These are phyloP conservation scores for Paraconiothyrium sp. DNA, from an alignment of 2,329 filamentous ascomycete genomes.

Conservation along the genomic window DNA sequence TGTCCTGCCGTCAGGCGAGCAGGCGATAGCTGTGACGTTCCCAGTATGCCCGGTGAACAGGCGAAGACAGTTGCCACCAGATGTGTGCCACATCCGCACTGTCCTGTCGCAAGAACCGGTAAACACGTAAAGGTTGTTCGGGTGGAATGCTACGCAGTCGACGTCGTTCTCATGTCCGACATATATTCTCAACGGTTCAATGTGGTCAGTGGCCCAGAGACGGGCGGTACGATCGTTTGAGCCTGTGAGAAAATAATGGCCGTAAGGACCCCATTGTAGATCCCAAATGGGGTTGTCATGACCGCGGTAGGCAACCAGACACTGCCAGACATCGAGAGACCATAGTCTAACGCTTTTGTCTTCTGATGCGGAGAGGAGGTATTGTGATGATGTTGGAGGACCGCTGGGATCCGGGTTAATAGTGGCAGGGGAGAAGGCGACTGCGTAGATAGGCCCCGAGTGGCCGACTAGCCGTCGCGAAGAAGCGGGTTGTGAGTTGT, in stretches of 20 bases:
- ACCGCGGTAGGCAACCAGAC: slow-evolving; percentile 91
- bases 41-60: slow-evolving; percentile 93
- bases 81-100: slow-evolving; percentile 96
- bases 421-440: slow-evolving; percentile 84
- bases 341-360: slow-evolving; percentile 91
- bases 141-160: slow-evolving; percentile 92
- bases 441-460: slow-evolving; percentile 85
- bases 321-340: slow-evolving; percentile 92
- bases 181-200: slow-evolving; percentile 85
- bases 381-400: slow-evolving; percentile 71
- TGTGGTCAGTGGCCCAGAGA: slow-evolving; percentile 92
- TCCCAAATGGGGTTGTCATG: slow-evolving; percentile 92
- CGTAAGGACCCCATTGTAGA: slow-evolving; percentile 88
- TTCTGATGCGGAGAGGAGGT: slow-evolving; percentile 85
- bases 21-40: slow-evolving; percentile 84
- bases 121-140: slow-evolving; percentile 92
- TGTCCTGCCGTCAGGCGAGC: slow-evolving; percentile 85
- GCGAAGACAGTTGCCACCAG: slow-evolving; percentile 84
- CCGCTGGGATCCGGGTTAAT: slow-evolving; percentile 57
- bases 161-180: slow-evolving; percentile 93
- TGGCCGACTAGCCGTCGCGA: slow-evolving; percentile 87
- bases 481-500: slow-evolving; percentile 68
- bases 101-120: slow-evolving; percentile 93
- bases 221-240: slow-evolving; percentile 91
- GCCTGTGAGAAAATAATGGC: slow-evolving; percentile 91